Percentiles rank a stretch among this genome's conserved stretches.
Evolutionary conservation across 306 rosid species (phyloP).

Genomic region (Chamaecrista fasciculata): DNA sequence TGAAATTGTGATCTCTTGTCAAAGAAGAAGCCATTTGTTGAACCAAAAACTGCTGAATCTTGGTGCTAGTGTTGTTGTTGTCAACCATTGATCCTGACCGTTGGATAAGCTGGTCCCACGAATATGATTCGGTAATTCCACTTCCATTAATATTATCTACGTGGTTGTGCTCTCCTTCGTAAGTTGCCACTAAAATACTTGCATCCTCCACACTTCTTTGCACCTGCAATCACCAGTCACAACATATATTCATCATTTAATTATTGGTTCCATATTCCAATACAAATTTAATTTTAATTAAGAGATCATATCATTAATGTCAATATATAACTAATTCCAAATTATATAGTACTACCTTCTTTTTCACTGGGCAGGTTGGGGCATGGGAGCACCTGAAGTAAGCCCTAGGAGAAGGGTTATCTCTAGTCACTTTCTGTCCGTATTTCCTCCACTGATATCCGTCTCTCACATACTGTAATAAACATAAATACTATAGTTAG

Average conservation of each 20-base stretch:
- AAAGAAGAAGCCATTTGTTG: slow-evolving; percentile 81
- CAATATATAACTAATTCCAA: not conserved
- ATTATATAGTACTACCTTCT: slow-evolving; percentile 65
- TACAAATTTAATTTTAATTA: too few species aligned
- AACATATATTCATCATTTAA: too few species aligned
- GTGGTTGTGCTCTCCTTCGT: slow-evolving; percentile 89
- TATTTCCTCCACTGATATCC: slow-evolving; percentile 97
- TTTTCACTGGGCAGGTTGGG: slow-evolving; percentile 82
- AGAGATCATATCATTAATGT: too few species aligned
- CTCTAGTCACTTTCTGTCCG: slow-evolving; percentile 93
- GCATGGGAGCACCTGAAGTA: slow-evolving; percentile 82
- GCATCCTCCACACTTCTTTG: slow-evolving; percentile 85
- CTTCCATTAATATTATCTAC: too few species aligned
- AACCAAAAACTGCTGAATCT: slow-evolving; percentile 46
- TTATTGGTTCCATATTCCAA: too few species aligned
- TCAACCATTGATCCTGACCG: slow-evolving; percentile 13
- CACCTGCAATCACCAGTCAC: slow-evolving; percentile 47
- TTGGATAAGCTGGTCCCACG: too few species aligned
- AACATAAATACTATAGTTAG: too few species aligned
- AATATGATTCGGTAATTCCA: too few species aligned
- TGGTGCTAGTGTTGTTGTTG: not conserved
- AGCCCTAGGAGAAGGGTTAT: slow-evolving; percentile 95
- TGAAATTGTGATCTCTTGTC: slow-evolving; percentile 71
- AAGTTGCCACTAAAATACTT: slow-evolving; percentile 64
- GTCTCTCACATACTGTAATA: slow-evolving; percentile 65